A percentile compares a stretch with the other conserved stretches of the same genome.
These are phyloP conservation scores for Bombardia bombarda DNA, from an alignment of 495 filamentous ascomycete genomes.

Conservation along the genomic window DNA sequence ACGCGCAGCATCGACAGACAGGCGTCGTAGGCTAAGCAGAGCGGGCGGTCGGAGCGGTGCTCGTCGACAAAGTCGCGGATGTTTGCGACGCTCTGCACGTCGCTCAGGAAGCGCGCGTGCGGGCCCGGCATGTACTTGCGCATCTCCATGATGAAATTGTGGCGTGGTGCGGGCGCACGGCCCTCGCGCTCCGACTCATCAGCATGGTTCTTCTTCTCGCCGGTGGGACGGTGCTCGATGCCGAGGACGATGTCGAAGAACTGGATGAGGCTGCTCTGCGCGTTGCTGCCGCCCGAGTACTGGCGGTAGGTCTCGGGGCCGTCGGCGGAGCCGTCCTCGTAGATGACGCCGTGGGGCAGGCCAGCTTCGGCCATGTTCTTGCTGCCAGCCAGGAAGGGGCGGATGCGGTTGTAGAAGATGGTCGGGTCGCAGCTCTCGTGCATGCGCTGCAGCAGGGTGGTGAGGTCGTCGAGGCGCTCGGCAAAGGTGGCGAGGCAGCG, in stretches of 20 bases:
- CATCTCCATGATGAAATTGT: slow-evolving; percentile 97
- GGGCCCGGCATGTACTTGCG: slow-evolving; percentile 91
- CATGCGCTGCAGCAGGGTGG: slow-evolving; percentile 67
- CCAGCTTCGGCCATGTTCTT: slow-evolving; percentile 97
- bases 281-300: slow-evolving; percentile 90
- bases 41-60: slow-evolving; percentile 49
- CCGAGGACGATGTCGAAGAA: slow-evolving; percentile 92
- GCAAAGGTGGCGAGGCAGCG: slow-evolving; percentile 69
- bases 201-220: slow-evolving; percentile 47
- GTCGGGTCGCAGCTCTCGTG: slow-evolving; percentile 91
- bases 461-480: slow-evolving; percentile 79
- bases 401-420: slow-evolving; percentile 89
- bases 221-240: slow-evolving; percentile 88
- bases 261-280: slow-evolving; percentile 92
- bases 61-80: slow-evolving; percentile 76
- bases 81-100: slow-evolving; percentile 74
- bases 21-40: slow-evolving; percentile 80
- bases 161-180: slow-evolving; percentile 48
- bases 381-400: slow-evolving; percentile 88
- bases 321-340: slow-evolving; percentile 75
- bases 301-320: slow-evolving; percentile 67
- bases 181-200: slow-evolving; percentile 43
- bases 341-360: slow-evolving; percentile 77
- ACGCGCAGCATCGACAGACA: slow-evolving; percentile 84
- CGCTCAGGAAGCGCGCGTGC: slow-evolving; percentile 79